Conservation (phyloP, 352 stramenopile genomes). For the Phytophthora nicotianae region DNA sequence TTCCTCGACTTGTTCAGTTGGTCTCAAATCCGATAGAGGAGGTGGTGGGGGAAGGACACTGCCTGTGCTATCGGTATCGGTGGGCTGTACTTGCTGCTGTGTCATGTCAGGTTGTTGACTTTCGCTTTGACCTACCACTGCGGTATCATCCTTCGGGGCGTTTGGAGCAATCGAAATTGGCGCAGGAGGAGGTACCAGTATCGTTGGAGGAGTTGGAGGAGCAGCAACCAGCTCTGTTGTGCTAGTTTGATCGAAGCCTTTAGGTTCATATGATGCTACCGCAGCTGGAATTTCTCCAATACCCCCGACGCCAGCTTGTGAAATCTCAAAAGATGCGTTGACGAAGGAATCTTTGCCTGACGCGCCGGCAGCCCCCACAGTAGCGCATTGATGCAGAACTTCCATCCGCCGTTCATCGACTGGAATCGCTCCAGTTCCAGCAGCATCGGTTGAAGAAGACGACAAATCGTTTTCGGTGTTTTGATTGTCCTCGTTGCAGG, state of each 20-base stretch:
- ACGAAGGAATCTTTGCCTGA: slow-evolving; percentile 59
- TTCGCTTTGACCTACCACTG: neutral
- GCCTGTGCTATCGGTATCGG: neutral
- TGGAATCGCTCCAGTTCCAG: slow-evolving; percentile 29
- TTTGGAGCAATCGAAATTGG: slow-evolving; percentile 6
- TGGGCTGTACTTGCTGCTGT: neutral
- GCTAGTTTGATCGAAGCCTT: neutral
- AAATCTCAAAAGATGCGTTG: slow-evolving; percentile 43
- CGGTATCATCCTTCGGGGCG: neutral
- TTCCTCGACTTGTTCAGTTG: slow-evolving; percentile 6
- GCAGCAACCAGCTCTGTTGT: neutral
- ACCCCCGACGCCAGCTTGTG: slow-evolving; percentile 13
- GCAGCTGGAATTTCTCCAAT: slow-evolving; percentile 13
- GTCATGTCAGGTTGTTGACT: neutral
- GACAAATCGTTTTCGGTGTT: slow-evolving; percentile 8
- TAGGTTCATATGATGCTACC: neutral
- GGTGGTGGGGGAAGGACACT: slow-evolving; percentile 10
- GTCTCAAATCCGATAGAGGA: slow-evolving; percentile 22
- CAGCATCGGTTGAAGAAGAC: neutral
- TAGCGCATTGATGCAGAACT: slow-evolving; percentile 78
- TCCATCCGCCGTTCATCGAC: slow-evolving; percentile 60
- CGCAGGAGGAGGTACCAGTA: slow-evolving; percentile 15
- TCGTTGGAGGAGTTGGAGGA: slow-evolving; percentile 1
- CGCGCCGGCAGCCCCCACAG: slow-evolving; percentile 45
- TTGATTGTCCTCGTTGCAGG: slow-evolving; percentile 33